phyloP scores from a whole-genome alignment of 176 grass and related monocot genomes.

The Carex littledalei region DNA sequence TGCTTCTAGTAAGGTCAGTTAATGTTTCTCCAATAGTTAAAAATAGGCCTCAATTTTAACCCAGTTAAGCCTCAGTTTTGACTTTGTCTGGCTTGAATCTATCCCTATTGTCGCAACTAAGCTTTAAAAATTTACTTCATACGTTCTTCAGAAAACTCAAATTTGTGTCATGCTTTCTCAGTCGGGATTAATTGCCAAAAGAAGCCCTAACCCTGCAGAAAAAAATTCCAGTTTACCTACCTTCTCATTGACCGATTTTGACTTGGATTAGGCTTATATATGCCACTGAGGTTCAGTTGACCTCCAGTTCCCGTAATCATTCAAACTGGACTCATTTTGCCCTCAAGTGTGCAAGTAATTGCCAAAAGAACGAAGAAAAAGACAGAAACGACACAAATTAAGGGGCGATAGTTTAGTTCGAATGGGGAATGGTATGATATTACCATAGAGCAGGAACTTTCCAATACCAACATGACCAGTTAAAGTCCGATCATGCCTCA shows the following conservation, averaged over 20 bases:
- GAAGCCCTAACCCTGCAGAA: neutral
- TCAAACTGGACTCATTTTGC: neutral
- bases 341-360: neutral
- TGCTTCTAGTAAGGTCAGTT: slow-evolving; percentile 23
- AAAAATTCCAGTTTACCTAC: neutral
- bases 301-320: neutral
- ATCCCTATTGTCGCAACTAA: neutral
- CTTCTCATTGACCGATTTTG: neutral
- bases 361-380: neutral
- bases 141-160: neutral
- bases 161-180: neutral
- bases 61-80: neutral
- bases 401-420: neutral
- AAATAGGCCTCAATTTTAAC: slow-evolving; percentile 7
- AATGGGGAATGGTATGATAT: neutral
- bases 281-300: neutral
- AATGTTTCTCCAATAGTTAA: neutral
- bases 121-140: neutral
- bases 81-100: neutral
- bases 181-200: neutral
- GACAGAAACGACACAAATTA: neutral
- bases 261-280: neutral
- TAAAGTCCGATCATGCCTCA: neutral
- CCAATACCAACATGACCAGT: neutral
- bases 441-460: neutral